Base-by-base conservation (phyloP, 768 basidiomycete species). In the Amyloporia xantha region DNA sequence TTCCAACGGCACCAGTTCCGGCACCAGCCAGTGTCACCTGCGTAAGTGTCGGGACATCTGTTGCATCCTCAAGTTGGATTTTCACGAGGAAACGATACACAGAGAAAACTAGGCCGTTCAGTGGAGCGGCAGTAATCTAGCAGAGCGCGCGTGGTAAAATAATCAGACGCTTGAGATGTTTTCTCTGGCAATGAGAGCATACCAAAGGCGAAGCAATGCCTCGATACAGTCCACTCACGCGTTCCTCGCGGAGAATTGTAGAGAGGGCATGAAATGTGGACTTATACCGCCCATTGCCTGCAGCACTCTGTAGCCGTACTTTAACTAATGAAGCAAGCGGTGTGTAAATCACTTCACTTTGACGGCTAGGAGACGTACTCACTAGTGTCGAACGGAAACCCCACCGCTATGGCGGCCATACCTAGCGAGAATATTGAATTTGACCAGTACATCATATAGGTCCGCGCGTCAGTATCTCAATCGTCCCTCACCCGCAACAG, bases 31-130 rank as follows among this genome's bases (percentile, higher is more conserved):
- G 68, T 1, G 77, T 73, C 33, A 94, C 79, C 62, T 92, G 88
- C 1, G 67, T 63, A 19, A 95, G 71, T 0, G 80, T 79, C 0
- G 92, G 89, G 25, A 73, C 70, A 1, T 65, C 61, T 2, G 71
- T 59, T 3, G 68, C 62, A 41, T 65, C 59, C 1, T 75, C 69
- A 4, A 81, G 68, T 60, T 92, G 87, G 0, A 78, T 51, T 41
- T 79, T 77, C 71, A 91, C 79, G 45, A 93, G 74, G 60, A 86
- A 81, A 19, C 83, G 79, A 68, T 95, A 95, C 0, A 84, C 82
- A 0, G 89, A 78, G 63, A 96, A 95, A 3, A 94, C 81, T 13
- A 91, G 70, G 11, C 92, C 91, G 59, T 94, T 96, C 72, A 91
- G 76, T 1, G 86, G 68, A 0, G 88, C 86, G 20, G 77, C 76